Evolutionary conservation across 306 rosid genomes (phyloP), one percentile per base, ranked within the genome.

Genomic region (Sesbania bispinosa): DNA sequence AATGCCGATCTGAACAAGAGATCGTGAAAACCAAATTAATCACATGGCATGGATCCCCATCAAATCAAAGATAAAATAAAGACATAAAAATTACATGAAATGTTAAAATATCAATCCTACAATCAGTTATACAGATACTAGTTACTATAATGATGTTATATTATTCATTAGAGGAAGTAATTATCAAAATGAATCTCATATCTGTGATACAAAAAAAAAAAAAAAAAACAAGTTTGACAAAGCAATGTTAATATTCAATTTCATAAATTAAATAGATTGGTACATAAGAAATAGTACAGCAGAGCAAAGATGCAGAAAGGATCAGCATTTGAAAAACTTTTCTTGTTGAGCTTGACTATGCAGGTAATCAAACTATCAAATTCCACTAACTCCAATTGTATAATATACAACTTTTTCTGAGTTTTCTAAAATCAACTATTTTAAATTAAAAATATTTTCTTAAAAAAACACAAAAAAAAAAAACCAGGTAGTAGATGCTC

Each of bases 1-100:
- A 91, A 76, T 30, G 96, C 99, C 64, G 96, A 94, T 74, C 99
- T 95, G 75, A 75, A 48, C 63, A 46, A 67, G 47, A 66, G 48
- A 71, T 27, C n/a, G 66, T 39, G 32, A 41, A 24, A 62, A 65
- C 38, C 67, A 48, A 52, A 74, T 67, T 41, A 47, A 64, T 71
- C 63, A 63, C 23, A 74, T 36, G 52, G n/a, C 66, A 23, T 18
- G 18, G 42, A 7, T 70, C 42, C 19, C 39, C 19, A 20, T 35
- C 23, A 11, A 55, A 57, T 32, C 39, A 71, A n/a, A 43, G n/a
- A 74, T 58, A 23, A n/a, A n/a, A n/a, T n/a, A n/a, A 4, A 36
- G 13, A 69, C 4, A 55, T 27, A 33, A 7, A 32, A 65, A 7
- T 59, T 42, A 61, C 19, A 38, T n/a, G n/a, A 70, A 62, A 41